These are phyloP conservation scores for Calycina herbarum DNA, from an alignment of 2,329 filamentous ascomycete species.

Conservation along the genomic window DNA sequence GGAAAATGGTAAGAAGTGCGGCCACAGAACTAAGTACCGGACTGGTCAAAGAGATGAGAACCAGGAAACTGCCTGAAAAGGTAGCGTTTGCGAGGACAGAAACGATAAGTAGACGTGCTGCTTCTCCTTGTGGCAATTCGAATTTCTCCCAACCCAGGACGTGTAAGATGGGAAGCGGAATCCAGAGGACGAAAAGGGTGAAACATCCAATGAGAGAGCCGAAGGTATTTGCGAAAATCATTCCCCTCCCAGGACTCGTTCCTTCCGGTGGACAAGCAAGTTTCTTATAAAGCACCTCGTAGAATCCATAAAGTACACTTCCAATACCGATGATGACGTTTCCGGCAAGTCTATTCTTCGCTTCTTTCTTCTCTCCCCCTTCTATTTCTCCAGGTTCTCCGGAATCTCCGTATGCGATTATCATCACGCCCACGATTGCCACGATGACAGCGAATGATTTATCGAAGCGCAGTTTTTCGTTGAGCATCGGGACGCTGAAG, in stretches of 20 bases:
- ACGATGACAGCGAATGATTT: constrained; percentile 86
- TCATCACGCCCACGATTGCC: constrained; percentile 83
- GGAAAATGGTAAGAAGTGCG: constrained; percentile 91
- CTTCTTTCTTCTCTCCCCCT: constrained; percentile 48
- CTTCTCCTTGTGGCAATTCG: constrained; percentile 73
- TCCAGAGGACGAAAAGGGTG: constrained; percentile 85
- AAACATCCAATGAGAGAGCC: constrained; percentile 84
- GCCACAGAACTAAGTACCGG: constrained; percentile 92
- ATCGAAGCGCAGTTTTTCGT: constrained; percentile 78
- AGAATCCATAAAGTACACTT: constrained; percentile 90
- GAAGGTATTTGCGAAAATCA: constrained; percentile 93
- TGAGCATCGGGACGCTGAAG: constrained; percentile 86
- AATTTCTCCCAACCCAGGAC: constrained; percentile 77
- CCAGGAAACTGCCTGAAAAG: constrained; percentile 90
- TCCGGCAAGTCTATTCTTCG: constrained; percentile 71
- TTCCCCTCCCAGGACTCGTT: constrained; percentile 78
- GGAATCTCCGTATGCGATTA: constrained; percentile 91
- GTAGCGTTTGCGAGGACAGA: constrained; percentile 84
- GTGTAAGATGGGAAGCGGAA: constrained; percentile 85
- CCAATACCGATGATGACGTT: constrained; percentile 92
- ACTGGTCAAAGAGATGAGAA: constrained; percentile 88
- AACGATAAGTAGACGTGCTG: constrained; percentile 76
- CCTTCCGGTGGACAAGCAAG: constrained; percentile 91
- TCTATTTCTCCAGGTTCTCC: constrained; percentile 56
- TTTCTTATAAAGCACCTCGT: constrained; percentile 95